These are phyloP conservation scores for Naegleria gruberi DNA, from an alignment of 208 protist genomes.

Conservation along the genomic window DNA sequence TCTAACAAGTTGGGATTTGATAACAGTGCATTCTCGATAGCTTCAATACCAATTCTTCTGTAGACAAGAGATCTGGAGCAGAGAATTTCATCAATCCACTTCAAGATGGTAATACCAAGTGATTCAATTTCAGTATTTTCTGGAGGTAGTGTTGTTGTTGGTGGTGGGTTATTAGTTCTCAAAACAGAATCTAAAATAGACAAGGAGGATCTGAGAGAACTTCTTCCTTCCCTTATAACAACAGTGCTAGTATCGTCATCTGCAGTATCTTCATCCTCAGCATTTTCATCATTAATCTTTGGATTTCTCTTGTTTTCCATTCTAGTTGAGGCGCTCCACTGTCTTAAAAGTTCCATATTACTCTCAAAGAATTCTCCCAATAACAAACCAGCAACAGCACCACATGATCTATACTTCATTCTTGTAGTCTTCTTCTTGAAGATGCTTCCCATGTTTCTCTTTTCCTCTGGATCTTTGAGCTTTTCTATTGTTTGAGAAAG, in stretches of 20 bases:
- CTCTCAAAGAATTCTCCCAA: neutral
- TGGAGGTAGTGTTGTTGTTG: too few relatives aligned
- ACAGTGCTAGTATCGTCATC: neutral
- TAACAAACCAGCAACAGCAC: neutral
- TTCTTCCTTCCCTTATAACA: neutral
- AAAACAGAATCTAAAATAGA: neutral
- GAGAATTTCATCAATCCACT: conserved; percentile 18
- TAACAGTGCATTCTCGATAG: neutral
- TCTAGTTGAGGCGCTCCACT: neutral
- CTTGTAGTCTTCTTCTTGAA: neutral
- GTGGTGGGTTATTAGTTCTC: neutral
- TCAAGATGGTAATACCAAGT: neutral
- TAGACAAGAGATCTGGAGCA: neutral
- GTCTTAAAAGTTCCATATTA: neutral
- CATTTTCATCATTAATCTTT: neutral
- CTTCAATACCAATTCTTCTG: neutral
- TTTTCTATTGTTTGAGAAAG: neutral
- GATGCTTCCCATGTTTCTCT: neutral
- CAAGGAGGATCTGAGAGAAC: neutral
- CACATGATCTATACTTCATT: neutral
- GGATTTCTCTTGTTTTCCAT: neutral
- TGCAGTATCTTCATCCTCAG: neutral
- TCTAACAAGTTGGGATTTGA: neutral
- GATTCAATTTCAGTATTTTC: neutral
- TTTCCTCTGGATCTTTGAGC: neutral